A percentile compares a stretch with the other conserved stretches of the same genome.
These are phyloP conservation scores for Vinca minor DNA, from an alignment of 257 asterid species.

Conservation along the genomic window DNA sequence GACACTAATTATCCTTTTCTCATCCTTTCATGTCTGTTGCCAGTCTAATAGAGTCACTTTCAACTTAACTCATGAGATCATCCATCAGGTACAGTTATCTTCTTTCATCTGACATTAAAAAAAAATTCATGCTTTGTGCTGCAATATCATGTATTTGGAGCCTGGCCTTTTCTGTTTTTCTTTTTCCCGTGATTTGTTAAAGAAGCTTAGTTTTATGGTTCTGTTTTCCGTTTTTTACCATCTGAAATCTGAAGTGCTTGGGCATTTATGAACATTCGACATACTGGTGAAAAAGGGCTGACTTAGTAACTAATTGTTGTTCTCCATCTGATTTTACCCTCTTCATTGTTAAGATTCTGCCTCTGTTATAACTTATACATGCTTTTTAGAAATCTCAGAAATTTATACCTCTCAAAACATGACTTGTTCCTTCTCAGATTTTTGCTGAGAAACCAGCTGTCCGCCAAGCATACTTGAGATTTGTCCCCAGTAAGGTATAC, in stretches of 20 bases:
- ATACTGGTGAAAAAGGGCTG: not conserved
- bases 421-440: constrained; percentile 39
- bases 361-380: not conserved
- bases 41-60: constrained; percentile 95
- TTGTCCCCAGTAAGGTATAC: constrained; percentile 79
- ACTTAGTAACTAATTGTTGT: not conserved
- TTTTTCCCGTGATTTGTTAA: not conserved
- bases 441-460: constrained; percentile 99
- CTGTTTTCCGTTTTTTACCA: not conserved
- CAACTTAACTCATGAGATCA: constrained; percentile 93
- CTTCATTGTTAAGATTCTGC: not conserved
- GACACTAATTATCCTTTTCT: constrained; percentile 13
- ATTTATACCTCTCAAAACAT: not conserved
- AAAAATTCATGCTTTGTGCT: not conserved
- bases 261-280: not conserved
- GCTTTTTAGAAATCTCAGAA: not conserved
- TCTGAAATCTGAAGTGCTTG: not conserved
- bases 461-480: constrained; percentile 84
- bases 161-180: not conserved
- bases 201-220: not conserved
- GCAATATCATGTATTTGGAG: not conserved
- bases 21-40: constrained; percentile 21
- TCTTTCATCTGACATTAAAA: constrained; percentile 12
- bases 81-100: constrained; percentile 65
- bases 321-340: not conserved